Evolutionary conservation across 2,329 filamentous ascomycete species (phyloP), one percentile per base, ranked within the genome.

Genomic region (Xylariomycetidae sp.): DNA sequence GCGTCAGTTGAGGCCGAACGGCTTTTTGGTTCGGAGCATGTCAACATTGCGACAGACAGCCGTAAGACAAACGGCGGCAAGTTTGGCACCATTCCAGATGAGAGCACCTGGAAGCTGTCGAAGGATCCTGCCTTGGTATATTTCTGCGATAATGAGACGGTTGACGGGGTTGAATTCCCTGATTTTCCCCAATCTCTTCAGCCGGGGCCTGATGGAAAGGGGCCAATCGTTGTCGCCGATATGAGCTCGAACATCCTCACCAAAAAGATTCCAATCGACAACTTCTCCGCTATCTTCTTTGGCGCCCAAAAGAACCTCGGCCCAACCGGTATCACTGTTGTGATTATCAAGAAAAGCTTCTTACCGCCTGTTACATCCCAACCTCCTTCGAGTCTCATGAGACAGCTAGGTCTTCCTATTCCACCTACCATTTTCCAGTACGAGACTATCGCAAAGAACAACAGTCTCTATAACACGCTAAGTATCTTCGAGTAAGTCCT

Each of bases 231-330:
- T 5, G 82, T 95, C 5, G 88, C 86, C 14, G 90, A 97, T 61
- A 94, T 97, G 85, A 85, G 77, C 29, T 95, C 87, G 38, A 97
- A 96, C 61, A 95, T 97, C 56, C 78, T 97, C 32, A 88, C 86
- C 29, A 72, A 88, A 27, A 74, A 72, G 42, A 74, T 96, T 16
- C 82, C 89, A 20, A 74, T 94, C 30, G 70, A 69, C 47, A 89
- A 92, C 55, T 94, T 83, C 62, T 83, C 82, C 1, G 69, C 83
- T 46, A 84, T 97, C 55, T 96, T 96, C 66, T 94, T 88, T 42
- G 88, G 89, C 29, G 88, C 89, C 0, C 90, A 96, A 59, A 96
- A 97, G 76, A 96, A 97, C 63, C 73, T 96, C 9, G 90, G 89
- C 17, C 78, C 77, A 3, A 81, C 90, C 2, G 90, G 90, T 38